Conservation (phyloP, 768 basidiomycete species). For the Lactifluus volemus region DNA sequence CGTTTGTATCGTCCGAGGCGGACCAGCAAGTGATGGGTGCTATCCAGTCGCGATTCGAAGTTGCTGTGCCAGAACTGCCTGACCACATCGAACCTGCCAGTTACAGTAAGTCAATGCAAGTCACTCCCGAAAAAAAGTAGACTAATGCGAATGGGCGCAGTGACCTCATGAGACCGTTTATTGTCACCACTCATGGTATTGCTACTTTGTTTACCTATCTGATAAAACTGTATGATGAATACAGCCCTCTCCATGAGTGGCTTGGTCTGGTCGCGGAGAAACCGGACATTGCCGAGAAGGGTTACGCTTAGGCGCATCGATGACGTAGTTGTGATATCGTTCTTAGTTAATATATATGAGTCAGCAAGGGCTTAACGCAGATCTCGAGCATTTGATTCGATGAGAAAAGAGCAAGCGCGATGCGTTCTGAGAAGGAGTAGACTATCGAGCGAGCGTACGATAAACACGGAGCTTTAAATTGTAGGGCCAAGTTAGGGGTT, state of each 20-base stretch:
- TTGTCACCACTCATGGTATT: background rate
- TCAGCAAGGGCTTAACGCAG: background rate
- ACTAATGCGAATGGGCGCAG: constrained; percentile 21
- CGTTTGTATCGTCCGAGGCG: constrained; percentile 86
- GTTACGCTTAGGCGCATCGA: background rate
- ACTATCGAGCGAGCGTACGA: background rate
- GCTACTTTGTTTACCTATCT: constrained; percentile 9
- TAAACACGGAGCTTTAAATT: too few relatives aligned
- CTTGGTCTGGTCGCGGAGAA: background rate
- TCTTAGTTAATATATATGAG: background rate
- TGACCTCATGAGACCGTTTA: constrained; percentile 31
- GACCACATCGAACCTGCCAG: constrained; percentile 90
- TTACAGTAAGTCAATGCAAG: constrained; percentile 65
- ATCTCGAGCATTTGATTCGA: background rate
- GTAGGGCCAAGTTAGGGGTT: background rate
- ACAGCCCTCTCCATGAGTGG: background rate
- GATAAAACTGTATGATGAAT: constrained; percentile 13
- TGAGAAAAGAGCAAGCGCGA: background rate
- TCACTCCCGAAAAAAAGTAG: background rate
- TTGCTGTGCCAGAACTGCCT: constrained; percentile 91
- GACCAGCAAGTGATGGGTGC: constrained; percentile 92
- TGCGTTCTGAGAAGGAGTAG: background rate
- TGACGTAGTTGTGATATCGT: background rate
- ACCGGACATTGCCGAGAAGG: background rate
- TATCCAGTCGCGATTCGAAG: constrained; percentile 96